phyloP scores from a whole-genome alignment of 768 basidiomycete genomes.

The Tephrocybe rancida region DNA sequence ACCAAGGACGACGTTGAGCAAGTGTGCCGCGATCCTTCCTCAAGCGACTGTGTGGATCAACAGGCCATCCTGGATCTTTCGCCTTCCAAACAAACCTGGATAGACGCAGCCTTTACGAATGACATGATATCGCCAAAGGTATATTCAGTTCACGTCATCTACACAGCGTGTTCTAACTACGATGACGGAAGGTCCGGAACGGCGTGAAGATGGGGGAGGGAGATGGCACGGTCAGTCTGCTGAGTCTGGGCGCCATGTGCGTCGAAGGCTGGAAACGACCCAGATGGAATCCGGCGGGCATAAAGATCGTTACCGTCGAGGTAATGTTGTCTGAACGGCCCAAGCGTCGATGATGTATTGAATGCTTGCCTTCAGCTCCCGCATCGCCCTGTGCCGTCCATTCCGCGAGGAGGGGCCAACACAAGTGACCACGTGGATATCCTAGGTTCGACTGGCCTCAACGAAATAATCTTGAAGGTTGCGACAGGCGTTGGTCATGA shows the following conservation, averaged over 20 bases:
- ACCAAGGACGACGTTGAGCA: conserved; percentile 44
- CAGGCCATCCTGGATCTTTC: conserved; percentile 56
- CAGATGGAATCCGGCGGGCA: conserved; percentile 92
- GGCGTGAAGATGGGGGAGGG: conserved; percentile 95
- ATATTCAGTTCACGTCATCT: conserved; percentile 1
- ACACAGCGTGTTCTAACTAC: neutral
- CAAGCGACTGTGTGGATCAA: conserved; percentile 41
- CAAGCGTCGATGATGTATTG: neutral
- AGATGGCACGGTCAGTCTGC: conserved; percentile 87
- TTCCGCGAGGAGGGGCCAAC: conserved; percentile 88
- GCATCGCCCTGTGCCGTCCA: conserved; percentile 72
- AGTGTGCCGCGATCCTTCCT: conserved; percentile 46
- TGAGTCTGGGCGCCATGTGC: conserved; percentile 95
- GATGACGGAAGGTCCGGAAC: conserved; percentile 54
- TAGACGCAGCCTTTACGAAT: conserved; percentile 82
- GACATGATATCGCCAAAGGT: conserved; percentile 62
- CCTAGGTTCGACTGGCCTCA: conserved; percentile 75
- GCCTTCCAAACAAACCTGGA: conserved; percentile 67
- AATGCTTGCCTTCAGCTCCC: conserved; percentile 52
- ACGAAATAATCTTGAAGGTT: conserved; percentile 89
- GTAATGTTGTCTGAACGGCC: conserved; percentile 38
- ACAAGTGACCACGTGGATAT: conserved; percentile 93
- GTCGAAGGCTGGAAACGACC: conserved; percentile 90
- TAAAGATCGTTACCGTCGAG: conserved; percentile 86
- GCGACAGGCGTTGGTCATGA: conserved; percentile 83